phyloP scores from a whole-genome alignment of 768 basidiomycete species.

The Tricholoma saponaceum region DNA sequence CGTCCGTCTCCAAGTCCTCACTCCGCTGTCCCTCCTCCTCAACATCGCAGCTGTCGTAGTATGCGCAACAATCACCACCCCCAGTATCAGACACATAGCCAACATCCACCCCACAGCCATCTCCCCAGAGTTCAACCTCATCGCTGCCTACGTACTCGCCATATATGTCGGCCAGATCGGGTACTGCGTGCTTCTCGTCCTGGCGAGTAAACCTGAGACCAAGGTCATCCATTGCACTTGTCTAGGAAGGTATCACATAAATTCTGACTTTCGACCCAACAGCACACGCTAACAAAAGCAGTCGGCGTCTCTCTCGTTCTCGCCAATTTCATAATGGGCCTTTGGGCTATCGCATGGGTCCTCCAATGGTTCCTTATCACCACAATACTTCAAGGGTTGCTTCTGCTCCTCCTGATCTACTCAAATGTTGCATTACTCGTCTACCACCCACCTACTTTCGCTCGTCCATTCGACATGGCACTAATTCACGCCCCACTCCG shows the following conservation, averaged over 20 bases:
- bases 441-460: slow-evolving; percentile 59
- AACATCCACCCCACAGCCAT: slow-evolving; percentile 61
- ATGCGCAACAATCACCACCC: slow-evolving; percentile 63
- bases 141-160: slow-evolving; percentile 55
- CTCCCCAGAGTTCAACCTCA: slow-evolving; percentile 56
- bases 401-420: slow-evolving; percentile 69
- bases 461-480: slow-evolving; percentile 68
- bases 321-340: slow-evolving; percentile 76
- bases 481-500: slow-evolving; percentile 88
- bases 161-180: slow-evolving; percentile 71
- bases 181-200: slow-evolving; percentile 75
- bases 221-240: slow-evolving; percentile 32
- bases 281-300: slow-evolving; percentile 61
- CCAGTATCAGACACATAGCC: slow-evolving; percentile 47
- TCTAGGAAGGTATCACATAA: background rate
- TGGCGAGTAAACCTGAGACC: slow-evolving; percentile 72
- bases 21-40: slow-evolving; percentile 79
- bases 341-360: slow-evolving; percentile 77
- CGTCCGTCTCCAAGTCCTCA: slow-evolving; percentile 77
- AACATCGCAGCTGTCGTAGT: slow-evolving; percentile 71
- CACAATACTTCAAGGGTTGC: slow-evolving; percentile 68
- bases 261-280: background rate
- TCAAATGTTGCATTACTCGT: slow-evolving; percentile 74
- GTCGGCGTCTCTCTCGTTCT: slow-evolving; percentile 77
- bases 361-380: slow-evolving; percentile 74